Evolutionary conservation across 305 asterid genomes (phyloP).

Genomic region (Euphrasia arctica): DNA sequence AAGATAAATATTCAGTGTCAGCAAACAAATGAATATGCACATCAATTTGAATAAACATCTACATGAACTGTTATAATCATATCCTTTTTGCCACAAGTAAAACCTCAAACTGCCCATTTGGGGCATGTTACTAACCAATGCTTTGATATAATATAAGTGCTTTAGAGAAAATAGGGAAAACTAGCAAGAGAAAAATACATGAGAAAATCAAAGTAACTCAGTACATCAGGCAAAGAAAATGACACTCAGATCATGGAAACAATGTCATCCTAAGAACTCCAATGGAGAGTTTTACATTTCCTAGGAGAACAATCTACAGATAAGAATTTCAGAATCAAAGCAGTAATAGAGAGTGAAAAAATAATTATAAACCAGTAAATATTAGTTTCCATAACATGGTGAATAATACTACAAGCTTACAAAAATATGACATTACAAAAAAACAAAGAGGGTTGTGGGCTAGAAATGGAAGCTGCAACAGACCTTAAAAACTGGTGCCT

Average conservation of each 20-base stretch:
- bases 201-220: slow-evolving; percentile 7
- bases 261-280: background rate
- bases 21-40: too few relatives aligned
- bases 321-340: background rate
- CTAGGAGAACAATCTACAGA: background rate
- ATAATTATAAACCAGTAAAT: background rate
- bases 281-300: background rate
- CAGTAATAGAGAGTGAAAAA: background rate
- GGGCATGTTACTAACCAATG: background rate
- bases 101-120: background rate
- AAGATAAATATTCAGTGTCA: too few relatives aligned
- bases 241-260: background rate
- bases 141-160: background rate
- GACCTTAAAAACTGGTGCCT: slow-evolving; percentile 86
- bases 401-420: background rate
- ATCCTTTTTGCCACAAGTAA: background rate
- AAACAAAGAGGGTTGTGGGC: slow-evolving; percentile 6
- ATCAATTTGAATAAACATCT: background rate
- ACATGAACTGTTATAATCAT: background rate
- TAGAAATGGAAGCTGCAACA: slow-evolving; percentile 18
- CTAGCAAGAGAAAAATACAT: too few relatives aligned
- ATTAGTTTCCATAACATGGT: background rate
- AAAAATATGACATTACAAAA: background rate
- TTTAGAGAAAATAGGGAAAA: background rate
- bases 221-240: background rate